Percentiles rank a stretch among this genome's conserved stretches.
Evolutionary conservation across 2,329 filamentous ascomycete genomes (phyloP).

Genomic region (Cercospora sp.): DNA sequence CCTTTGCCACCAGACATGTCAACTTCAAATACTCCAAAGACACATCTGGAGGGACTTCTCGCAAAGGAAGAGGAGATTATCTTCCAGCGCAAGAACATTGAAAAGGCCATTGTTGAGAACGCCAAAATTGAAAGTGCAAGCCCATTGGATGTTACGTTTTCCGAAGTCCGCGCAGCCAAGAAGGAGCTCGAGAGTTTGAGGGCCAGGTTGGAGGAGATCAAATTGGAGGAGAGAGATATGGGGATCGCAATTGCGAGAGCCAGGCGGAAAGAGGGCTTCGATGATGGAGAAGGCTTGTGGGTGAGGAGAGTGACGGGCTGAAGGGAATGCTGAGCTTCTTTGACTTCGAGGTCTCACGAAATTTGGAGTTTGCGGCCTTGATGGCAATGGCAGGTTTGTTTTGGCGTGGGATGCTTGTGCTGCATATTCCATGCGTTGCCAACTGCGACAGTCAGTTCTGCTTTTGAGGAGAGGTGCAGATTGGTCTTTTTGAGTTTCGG

Average conservation of each 20-base stretch:
- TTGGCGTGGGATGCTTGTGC: background rate
- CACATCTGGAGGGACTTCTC: conserved; percentile 65
- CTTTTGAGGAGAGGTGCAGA: background rate
- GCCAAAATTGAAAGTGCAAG: conserved; percentile 71
- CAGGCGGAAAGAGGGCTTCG: conserved; percentile 62
- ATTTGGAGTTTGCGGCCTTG: background rate
- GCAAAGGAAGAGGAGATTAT: conserved; percentile 65
- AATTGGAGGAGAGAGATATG: conserved; percentile 74
- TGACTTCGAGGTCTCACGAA: background rate
- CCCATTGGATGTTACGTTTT: conserved; percentile 64
- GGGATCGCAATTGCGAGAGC: conserved; percentile 76
- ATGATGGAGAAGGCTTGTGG: conserved; percentile 71
- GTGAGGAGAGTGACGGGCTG: conserved; percentile 72
- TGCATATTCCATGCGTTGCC: background rate
- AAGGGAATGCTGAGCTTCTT: background rate
- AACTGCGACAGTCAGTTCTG: background rate
- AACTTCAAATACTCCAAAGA: conserved; percentile 22
- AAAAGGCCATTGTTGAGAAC: conserved; percentile 72
- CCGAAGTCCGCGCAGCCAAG: conserved; percentile 57
- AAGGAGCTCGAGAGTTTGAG: conserved; percentile 67
- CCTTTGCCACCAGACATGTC: conserved; percentile 48
- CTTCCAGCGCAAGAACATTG: conserved; percentile 70
- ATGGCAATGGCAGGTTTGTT: background rate
- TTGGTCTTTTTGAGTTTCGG: background rate
- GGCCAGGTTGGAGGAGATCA: conserved; percentile 69